These are phyloP conservation scores for Candida takata DNA, from an alignment of 805 yeast genomes.

Conservation along the genomic window DNA sequence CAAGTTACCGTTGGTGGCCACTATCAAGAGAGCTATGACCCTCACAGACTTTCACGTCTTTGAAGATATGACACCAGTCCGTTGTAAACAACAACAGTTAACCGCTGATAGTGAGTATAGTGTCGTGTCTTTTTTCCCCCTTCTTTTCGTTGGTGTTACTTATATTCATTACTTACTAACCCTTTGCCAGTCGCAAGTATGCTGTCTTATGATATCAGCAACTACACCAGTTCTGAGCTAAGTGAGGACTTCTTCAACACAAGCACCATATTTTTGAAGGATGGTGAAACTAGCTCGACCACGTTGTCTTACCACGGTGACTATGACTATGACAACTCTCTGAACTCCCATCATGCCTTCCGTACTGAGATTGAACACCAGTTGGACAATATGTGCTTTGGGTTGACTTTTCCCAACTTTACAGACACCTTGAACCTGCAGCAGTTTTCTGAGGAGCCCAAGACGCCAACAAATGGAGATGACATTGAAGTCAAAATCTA, in stretches of 20 bases:
- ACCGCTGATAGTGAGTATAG: slow-evolving; percentile 9
- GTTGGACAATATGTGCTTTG: neutral
- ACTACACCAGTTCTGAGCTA: slow-evolving; percentile 19
- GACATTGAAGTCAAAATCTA: neutral
- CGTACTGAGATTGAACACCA: slow-evolving; percentile 1
- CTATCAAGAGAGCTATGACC: slow-evolving; percentile 2
- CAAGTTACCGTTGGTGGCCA: too few species aligned
- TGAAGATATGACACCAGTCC: neutral
- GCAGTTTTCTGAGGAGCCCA: neutral
- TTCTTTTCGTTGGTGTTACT: too few species aligned
- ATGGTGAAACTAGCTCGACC: too few species aligned
- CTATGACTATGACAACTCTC: neutral
- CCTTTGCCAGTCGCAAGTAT: slow-evolving; percentile 4
- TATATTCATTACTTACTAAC: too few species aligned
- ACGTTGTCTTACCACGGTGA: too few species aligned
- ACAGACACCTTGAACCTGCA: neutral
- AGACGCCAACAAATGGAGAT: neutral
- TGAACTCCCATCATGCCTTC: neutral
- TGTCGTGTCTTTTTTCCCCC: too few species aligned
- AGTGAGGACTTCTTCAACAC: slow-evolving; percentile 17
- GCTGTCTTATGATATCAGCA: slow-evolving; percentile 21
- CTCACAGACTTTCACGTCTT: slow-evolving; percentile 1
- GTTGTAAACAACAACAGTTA: slow-evolving; percentile 1
- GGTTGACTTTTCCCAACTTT: neutral
- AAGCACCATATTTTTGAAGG: slow-evolving; percentile 16